phyloP scores from a whole-genome alignment of 1,284 basidiomycete species.

The Moniliella sp. region DNA sequence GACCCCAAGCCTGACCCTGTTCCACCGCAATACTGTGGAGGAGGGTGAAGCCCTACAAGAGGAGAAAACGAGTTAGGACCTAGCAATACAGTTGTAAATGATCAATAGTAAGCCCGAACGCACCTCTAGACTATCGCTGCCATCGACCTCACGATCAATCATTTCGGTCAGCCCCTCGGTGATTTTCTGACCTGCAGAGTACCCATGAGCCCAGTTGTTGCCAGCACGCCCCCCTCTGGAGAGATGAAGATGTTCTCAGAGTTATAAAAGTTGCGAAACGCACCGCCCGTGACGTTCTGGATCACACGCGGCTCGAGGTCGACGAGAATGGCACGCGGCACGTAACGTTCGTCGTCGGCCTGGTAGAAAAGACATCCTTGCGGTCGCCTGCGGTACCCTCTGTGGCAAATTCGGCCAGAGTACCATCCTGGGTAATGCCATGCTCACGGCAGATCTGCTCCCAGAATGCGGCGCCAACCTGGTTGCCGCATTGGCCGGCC shows the following conservation, averaged over 20 bases:
- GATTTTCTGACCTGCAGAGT: slow-evolving; percentile 55
- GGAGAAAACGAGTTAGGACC: not conserved
- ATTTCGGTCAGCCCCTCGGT: slow-evolving; percentile 98
- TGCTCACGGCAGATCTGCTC: slow-evolving; percentile 31
- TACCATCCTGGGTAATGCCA: slow-evolving; percentile 30
- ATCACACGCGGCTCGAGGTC: slow-evolving; percentile 92
- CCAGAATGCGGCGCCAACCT: slow-evolving; percentile 33
- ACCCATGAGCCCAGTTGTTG: slow-evolving; percentile 96
- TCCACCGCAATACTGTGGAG: slow-evolving; percentile 94
- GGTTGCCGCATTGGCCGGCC: slow-evolving; percentile 31
- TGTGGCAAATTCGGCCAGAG: slow-evolving; percentile 24
- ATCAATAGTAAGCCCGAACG: slow-evolving; percentile 2
- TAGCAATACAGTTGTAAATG: not conserved
- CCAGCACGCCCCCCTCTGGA: slow-evolving; percentile 91
- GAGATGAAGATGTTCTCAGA: slow-evolving; percentile 92
- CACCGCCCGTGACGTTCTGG: slow-evolving; percentile 74
- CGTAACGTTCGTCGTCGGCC: slow-evolving; percentile 97
- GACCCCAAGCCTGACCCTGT: slow-evolving; percentile 95
- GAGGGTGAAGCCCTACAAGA: slow-evolving; percentile 77
- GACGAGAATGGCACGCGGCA: slow-evolving; percentile 81
- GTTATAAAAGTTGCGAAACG: slow-evolving; percentile 82
- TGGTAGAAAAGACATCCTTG: slow-evolving; percentile 99
- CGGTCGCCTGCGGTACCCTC: slow-evolving; percentile 43
- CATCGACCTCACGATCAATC: slow-evolving; percentile 93
- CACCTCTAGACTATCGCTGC: slow-evolving; percentile 89